phyloP scores from a whole-genome alignment of 345 rosid genomes.

The Microcos paniculata region DNA sequence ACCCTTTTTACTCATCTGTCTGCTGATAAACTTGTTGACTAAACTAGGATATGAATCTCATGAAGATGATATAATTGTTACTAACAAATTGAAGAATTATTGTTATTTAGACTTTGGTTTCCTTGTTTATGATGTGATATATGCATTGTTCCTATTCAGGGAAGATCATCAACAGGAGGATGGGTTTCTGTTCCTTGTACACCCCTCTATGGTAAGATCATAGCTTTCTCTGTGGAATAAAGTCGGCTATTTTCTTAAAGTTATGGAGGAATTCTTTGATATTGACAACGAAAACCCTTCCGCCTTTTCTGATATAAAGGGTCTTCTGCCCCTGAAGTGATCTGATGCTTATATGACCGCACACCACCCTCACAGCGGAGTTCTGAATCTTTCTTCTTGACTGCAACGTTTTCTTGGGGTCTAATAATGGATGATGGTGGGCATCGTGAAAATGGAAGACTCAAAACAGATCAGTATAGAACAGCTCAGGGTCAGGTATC shows the following conservation, averaged over 20 bases:
- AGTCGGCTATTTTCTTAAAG: background rate
- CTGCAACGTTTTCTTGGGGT: constrained; percentile 19
- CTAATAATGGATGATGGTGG: constrained; percentile 93
- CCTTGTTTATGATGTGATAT: background rate
- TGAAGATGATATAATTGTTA: background rate
- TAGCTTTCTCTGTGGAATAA: background rate
- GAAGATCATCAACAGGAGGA: background rate
- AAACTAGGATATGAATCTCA: background rate
- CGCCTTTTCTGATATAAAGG: constrained; percentile 17
- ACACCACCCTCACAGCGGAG: constrained; percentile 7
- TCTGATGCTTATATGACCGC: constrained; percentile 23
- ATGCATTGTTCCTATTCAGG: constrained; percentile 12
- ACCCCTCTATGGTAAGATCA: constrained; percentile 1
- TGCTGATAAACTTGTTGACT: background rate
- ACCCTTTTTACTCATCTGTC: background rate
- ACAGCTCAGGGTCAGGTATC: constrained; percentile 89
- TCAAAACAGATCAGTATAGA: constrained; percentile 70
- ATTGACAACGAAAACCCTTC: background rate
- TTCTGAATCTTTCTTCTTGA: constrained; percentile 8
- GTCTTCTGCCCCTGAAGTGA: constrained; percentile 3
- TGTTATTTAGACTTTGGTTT: background rate
- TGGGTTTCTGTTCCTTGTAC: background rate
- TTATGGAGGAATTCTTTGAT: background rate
- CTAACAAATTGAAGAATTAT: background rate
- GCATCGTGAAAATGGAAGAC: constrained; percentile 91